Conservation (phyloP, 495 filamentous ascomycete species). For the Cladorrhinum samala region DNA sequence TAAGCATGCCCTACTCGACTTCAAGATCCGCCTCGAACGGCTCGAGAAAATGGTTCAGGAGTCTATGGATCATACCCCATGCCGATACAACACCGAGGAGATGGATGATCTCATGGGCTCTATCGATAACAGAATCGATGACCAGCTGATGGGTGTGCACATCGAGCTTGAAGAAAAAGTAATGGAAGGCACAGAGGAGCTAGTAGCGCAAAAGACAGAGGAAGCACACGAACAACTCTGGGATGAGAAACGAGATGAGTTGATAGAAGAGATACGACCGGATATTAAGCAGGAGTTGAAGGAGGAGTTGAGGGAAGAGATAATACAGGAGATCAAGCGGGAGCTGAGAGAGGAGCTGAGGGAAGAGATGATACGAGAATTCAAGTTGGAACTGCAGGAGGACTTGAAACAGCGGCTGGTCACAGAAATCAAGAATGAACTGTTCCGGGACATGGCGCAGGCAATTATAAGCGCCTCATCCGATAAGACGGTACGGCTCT, state of each 20-base stretch:
- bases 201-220: conserved; percentile 1
- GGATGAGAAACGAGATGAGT: background rate
- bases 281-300: background rate
- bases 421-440: no score
- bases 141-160: conserved; percentile 1
- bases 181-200: background rate
- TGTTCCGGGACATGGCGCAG: conserved; percentile 11
- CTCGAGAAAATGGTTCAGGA: conserved; percentile 3
- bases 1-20: conserved; percentile 1
- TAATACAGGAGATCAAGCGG: conserved; percentile 4
- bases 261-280: conserved; percentile 1
- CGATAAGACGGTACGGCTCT: no score
- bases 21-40: background rate
- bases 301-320: background rate
- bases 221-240: conserved; percentile 1
- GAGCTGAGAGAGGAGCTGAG: no score
- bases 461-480: conserved; percentile 11
- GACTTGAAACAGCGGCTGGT: no score
- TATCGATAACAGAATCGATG: conserved; percentile 1
- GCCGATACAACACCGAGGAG: conserved; percentile 6
- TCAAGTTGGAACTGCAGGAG: no score
- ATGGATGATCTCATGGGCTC: background rate
- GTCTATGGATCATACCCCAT: conserved; percentile 1
- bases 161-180: conserved; percentile 3
- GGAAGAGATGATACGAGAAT: no score